Conservation (phyloP, 2,329 filamentous ascomycete genomes). For the Paramyrothecium roridum region DNA sequence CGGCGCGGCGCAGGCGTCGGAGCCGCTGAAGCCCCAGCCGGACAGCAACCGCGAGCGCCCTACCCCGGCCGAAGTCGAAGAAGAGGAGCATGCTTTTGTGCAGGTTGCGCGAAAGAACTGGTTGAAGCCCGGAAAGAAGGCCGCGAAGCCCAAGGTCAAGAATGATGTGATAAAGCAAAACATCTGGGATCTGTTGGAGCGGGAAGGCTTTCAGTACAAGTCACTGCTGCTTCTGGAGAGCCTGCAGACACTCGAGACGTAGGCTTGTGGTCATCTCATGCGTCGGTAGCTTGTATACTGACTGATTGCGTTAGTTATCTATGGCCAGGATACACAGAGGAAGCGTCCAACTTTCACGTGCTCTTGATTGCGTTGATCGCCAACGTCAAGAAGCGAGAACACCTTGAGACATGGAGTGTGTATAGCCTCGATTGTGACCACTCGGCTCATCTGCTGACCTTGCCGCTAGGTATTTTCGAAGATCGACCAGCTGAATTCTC, state of each 20-base stretch:
- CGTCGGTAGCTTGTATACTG: slow-evolving; percentile 9
- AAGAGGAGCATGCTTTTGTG: slow-evolving; percentile 69
- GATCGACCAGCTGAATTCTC: slow-evolving; percentile 81
- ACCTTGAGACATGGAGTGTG: slow-evolving; percentile 82
- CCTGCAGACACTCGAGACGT: slow-evolving; percentile 84
- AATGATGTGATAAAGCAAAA: slow-evolving; percentile 82
- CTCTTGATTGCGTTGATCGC: slow-evolving; percentile 81
- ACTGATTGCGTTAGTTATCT: slow-evolving; percentile 61
- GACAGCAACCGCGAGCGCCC: slow-evolving; percentile 36
- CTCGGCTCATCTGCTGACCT: slow-evolving; percentile 9
- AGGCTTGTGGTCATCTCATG: slow-evolving; percentile 10
- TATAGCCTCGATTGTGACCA: slow-evolving; percentile 6
- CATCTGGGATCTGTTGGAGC: slow-evolving; percentile 86
- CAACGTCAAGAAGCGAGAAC: slow-evolving; percentile 85
- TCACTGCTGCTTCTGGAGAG: slow-evolving; percentile 83
- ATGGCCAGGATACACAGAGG: slow-evolving; percentile 88
- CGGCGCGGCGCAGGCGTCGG: slow-evolving; percentile 36
- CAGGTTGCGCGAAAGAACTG: slow-evolving; percentile 81
- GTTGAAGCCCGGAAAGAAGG: slow-evolving; percentile 63
- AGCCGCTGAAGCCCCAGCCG: slow-evolving; percentile 31
- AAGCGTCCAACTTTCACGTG: slow-evolving; percentile 88
- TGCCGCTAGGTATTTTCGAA: slow-evolving; percentile 64
- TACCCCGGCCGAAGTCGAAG: slow-evolving; percentile 65
- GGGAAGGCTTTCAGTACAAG: slow-evolving; percentile 72
- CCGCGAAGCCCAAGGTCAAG: slow-evolving; percentile 68